These are phyloP conservation scores for Yarrowia deformans DNA, from an alignment of 805 yeast genomes.

Conservation along the genomic window DNA sequence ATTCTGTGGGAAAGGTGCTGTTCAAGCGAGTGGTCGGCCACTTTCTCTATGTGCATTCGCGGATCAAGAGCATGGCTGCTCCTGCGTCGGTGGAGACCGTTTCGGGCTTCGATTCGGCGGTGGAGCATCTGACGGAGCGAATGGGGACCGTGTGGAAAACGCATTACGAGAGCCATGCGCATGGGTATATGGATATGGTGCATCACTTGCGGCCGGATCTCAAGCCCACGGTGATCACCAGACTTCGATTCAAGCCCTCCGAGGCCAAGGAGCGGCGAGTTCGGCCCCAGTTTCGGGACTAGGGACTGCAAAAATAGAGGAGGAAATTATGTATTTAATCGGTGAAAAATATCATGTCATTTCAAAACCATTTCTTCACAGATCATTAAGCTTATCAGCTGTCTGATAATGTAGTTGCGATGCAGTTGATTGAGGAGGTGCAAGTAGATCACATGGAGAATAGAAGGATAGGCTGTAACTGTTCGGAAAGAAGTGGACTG, in stretches of 20 bases:
- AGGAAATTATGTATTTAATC: background rate
- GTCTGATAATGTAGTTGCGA: no score
- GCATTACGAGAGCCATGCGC: conserved; percentile 28
- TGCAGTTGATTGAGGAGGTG: no score
- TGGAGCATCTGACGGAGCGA: conserved; percentile 17
- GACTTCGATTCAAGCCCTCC: conserved; percentile 5
- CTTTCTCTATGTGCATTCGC: background rate
- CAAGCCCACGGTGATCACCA: conserved; percentile 23
- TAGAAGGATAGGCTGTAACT: no score
- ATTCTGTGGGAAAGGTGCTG: conserved; percentile 11
- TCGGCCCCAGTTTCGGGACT: conserved; percentile 1
- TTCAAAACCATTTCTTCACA: no score
- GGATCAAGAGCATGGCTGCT: background rate
- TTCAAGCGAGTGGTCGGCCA: background rate
- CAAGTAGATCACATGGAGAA: no score
- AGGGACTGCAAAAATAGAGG: background rate
- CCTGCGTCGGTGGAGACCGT: conserved; percentile 16
- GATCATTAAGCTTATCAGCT: no score
- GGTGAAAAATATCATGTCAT: no score
- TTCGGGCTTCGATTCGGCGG: conserved; percentile 11
- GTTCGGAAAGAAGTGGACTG: no score
- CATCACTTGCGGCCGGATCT: conserved; percentile 13
- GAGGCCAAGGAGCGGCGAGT: conserved; percentile 3
- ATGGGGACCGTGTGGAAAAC: conserved; percentile 30
- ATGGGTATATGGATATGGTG: conserved; percentile 28